phyloP scores from a whole-genome alignment of 2,329 filamentous ascomycete genomes.

The Dactylella cylindrospora region DNA sequence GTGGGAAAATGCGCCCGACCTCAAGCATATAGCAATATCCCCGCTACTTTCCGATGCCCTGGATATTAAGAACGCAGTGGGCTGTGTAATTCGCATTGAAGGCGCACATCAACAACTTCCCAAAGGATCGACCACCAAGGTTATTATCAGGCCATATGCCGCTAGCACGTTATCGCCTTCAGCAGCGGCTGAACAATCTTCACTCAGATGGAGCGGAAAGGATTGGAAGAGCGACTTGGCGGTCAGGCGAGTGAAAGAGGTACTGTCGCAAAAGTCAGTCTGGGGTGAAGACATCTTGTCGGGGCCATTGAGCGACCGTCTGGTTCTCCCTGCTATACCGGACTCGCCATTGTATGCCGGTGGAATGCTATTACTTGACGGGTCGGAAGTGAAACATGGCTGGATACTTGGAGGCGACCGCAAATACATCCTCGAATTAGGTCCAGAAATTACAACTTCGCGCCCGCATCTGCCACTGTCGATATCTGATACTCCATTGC shows the following conservation, averaged over 20 bases:
- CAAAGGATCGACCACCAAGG: constrained; percentile 64
- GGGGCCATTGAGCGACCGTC: constrained; percentile 86
- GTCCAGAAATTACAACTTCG: constrained; percentile 30
- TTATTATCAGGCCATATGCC: constrained; percentile 82
- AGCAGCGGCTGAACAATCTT: constrained; percentile 34
- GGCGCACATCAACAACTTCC: constrained; percentile 73
- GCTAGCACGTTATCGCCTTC: constrained; percentile 29
- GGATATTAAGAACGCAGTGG: constrained; percentile 68
- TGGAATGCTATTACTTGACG: constrained; percentile 76
- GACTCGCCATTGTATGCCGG: constrained; percentile 63
- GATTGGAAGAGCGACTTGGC: constrained; percentile 47
- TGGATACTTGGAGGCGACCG: constrained; percentile 69
- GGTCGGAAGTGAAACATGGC: constrained; percentile 50
- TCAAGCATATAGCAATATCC: constrained; percentile 77
- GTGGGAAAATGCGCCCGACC: constrained; percentile 87
- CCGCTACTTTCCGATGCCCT: constrained; percentile 72
- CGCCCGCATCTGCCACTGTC: constrained; percentile 52
- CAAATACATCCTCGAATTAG: constrained; percentile 39
- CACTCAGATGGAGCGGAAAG: constrained; percentile 46
- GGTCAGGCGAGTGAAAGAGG: constrained; percentile 46
- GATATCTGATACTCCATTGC: constrained; percentile 48
- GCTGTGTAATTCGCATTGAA: constrained; percentile 83
- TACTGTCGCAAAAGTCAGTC: constrained; percentile 44
- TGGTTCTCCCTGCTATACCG: constrained; percentile 67
- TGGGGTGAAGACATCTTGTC: constrained; percentile 64